These are phyloP conservation scores for Emmonsia crescens DNA, from an alignment of 2,329 filamentous ascomycete species.

Conservation along the genomic window DNA sequence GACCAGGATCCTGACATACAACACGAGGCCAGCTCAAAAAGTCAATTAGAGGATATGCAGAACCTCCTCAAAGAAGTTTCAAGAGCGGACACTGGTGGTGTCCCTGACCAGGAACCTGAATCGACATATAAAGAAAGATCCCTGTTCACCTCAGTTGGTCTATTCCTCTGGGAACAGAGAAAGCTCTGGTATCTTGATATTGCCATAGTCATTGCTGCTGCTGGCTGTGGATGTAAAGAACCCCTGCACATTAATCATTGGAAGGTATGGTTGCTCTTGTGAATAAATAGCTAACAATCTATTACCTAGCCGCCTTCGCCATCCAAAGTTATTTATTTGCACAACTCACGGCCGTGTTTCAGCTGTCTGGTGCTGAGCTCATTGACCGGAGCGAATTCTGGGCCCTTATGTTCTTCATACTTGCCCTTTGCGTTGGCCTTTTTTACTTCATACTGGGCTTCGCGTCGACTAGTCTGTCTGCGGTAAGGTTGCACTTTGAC, in stretches of 20 bases:
- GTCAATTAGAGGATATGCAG: not conserved
- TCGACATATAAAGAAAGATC: slow-evolving; percentile 8
- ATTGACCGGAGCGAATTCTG: slow-evolving; percentile 39
- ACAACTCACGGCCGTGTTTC: slow-evolving; percentile 39
- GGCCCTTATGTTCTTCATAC: slow-evolving; percentile 46
- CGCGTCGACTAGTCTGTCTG: slow-evolving; percentile 35
- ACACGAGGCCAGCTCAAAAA: not conserved
- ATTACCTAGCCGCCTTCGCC: slow-evolving; percentile 20
- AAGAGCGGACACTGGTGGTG: not conserved
- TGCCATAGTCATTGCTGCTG: slow-evolving; percentile 17
- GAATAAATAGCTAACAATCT: not conserved
- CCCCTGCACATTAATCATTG: not conserved
- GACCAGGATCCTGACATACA: slow-evolving; percentile 5
- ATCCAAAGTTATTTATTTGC: slow-evolving; percentile 38
- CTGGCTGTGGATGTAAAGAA: slow-evolving; percentile 22
- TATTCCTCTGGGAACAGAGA: slow-evolving; percentile 25
- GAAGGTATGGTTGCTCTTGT: not conserved
- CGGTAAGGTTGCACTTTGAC: slow-evolving; percentile 23
- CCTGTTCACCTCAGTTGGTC: slow-evolving; percentile 15
- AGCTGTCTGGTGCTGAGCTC: slow-evolving; percentile 28
- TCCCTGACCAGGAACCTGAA: slow-evolving; percentile 4
- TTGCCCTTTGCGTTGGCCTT: slow-evolving; percentile 38
- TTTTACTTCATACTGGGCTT: slow-evolving; percentile 39
- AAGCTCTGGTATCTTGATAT: slow-evolving; percentile 21
- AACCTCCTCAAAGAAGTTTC: slow-evolving; percentile 1